Percentiles rank a stretch among this genome's conserved stretches.
Conservation (phyloP, 169 alveolate genomes). For the Besnoitia besnoiti region DNA sequence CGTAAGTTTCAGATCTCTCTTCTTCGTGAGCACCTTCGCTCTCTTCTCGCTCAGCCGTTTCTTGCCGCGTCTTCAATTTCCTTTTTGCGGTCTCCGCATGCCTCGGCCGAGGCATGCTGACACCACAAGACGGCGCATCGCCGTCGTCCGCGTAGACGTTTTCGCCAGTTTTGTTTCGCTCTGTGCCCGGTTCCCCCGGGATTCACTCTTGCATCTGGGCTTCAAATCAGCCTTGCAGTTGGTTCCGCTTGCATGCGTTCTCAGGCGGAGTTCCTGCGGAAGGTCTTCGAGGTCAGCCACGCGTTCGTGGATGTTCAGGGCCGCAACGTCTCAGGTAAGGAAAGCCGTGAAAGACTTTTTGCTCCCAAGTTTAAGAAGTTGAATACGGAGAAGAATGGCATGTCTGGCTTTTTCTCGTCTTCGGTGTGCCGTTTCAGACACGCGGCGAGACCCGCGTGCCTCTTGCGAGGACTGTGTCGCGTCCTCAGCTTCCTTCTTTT, state of each 20-base stretch:
- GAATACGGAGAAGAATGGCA: background rate
- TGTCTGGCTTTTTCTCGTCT: too few relatives aligned
- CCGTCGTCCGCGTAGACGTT: background rate
- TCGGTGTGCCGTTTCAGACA: too few relatives aligned
- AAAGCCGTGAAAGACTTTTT: background rate
- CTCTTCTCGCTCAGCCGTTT: background rate
- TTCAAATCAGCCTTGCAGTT: background rate
- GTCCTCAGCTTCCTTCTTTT: too few relatives aligned
- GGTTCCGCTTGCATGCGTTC: background rate
- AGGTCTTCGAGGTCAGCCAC: constrained; percentile 9
- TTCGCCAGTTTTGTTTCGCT: background rate
- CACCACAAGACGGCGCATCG: background rate
- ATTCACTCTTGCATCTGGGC: background rate
- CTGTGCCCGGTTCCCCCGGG: too few relatives aligned
- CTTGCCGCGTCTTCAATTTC: background rate
- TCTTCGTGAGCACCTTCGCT: background rate
- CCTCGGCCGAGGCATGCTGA: background rate
- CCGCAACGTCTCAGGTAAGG: background rate
- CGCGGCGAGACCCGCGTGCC: too few relatives aligned
- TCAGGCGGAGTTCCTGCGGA: constrained; percentile 7
- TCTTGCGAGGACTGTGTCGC: too few relatives aligned
- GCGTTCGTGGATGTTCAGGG: constrained; percentile 33
- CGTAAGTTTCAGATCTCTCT: background rate
- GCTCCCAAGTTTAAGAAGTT: background rate
- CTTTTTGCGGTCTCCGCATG: background rate